These are phyloP conservation scores for Mycena citricolor DNA, from an alignment of 1,284 basidiomycete species.

Conservation along the genomic window DNA sequence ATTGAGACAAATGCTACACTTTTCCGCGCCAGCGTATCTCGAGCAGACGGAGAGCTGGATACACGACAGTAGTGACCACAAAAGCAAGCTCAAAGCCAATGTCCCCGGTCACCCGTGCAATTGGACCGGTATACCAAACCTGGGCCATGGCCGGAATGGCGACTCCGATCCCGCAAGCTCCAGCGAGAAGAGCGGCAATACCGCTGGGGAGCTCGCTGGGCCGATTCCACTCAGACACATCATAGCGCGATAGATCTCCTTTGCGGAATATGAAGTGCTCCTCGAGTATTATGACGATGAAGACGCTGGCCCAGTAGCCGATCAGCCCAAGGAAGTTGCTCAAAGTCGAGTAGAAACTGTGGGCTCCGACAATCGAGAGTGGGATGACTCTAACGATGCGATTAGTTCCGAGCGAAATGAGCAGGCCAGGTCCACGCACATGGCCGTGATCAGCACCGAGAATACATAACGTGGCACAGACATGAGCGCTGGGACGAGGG, in stretches of 20 bases:
- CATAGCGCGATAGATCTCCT: slow-evolving; percentile 43
- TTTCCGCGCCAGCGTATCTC: slow-evolving; percentile 26
- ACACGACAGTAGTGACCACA: slow-evolving; percentile 42
- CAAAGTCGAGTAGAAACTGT: slow-evolving; percentile 54
- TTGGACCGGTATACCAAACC: slow-evolving; percentile 59
- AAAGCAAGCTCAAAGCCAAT: slow-evolving; percentile 64
- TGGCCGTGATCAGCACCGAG: slow-evolving; percentile 76
- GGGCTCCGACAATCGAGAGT: slow-evolving; percentile 54
- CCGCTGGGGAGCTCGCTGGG: slow-evolving; percentile 49
- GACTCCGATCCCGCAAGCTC: slow-evolving; percentile 42
- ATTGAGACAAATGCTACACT: slow-evolving; percentile 7
- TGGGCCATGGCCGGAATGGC: slow-evolving; percentile 59
- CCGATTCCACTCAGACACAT: slow-evolving; percentile 46
- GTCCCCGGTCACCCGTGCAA: slow-evolving; percentile 53
- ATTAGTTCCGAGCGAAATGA: slow-evolving; percentile 6
- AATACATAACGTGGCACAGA: slow-evolving; percentile 84
- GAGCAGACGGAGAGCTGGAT: slow-evolving; percentile 44
- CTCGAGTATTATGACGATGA: slow-evolving; percentile 46
- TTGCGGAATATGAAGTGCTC: slow-evolving; percentile 57
- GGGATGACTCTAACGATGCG: slow-evolving; percentile 37
- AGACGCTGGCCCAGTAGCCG: slow-evolving; percentile 58
- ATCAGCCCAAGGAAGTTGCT: slow-evolving; percentile 60
- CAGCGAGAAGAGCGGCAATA: slow-evolving; percentile 46
- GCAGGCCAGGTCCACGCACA: slow-evolving; percentile 54
- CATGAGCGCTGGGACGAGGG: slow-evolving; percentile 68